Evolutionary conservation across 1,139 yeast species (phyloP).

Genomic region (Lodderomyces metapsilosis): DNA sequence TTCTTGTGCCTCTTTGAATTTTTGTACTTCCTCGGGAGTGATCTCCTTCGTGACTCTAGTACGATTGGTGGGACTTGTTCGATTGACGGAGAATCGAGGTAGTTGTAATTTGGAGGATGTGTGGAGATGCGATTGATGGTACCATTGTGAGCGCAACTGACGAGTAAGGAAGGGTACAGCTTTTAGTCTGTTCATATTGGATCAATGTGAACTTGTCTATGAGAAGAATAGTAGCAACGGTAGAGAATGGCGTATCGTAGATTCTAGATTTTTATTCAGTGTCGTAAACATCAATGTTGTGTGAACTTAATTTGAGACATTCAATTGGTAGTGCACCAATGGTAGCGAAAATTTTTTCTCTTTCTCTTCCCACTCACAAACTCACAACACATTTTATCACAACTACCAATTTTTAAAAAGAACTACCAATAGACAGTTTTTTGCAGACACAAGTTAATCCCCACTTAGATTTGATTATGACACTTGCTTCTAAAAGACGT

Average conservation of each 20-base stretch:
- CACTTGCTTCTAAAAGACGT: constrained; percentile 15
- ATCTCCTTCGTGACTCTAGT: constrained; percentile 37
- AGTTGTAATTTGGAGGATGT: constrained; percentile 6
- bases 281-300: no score
- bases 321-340: not conserved
- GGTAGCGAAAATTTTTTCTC: not conserved
- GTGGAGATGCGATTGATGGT: not conserved
- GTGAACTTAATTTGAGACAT: not conserved
- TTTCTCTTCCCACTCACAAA: not conserved
- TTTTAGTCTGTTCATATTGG: not conserved
- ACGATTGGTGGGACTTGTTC: constrained; percentile 14
- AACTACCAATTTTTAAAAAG: not conserved
- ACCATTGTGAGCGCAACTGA: not conserved
- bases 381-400: no score
- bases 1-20: constrained; percentile 20
- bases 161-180: not conserved
- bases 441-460: not conserved
- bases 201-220: not conserved
- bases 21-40: constrained; percentile 36
- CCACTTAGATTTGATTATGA: no score
- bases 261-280: not conserved
- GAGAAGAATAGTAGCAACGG: not conserved
- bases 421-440: not conserved
- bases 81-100: constrained; percentile 6
- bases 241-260: not conserved